Percentiles rank a stretch among this genome's conserved stretches.
These are phyloP conservation scores for Tolypocladium capitatum DNA, from an alignment of 2,329 filamentous ascomycete genomes.

Conservation along the genomic window DNA sequence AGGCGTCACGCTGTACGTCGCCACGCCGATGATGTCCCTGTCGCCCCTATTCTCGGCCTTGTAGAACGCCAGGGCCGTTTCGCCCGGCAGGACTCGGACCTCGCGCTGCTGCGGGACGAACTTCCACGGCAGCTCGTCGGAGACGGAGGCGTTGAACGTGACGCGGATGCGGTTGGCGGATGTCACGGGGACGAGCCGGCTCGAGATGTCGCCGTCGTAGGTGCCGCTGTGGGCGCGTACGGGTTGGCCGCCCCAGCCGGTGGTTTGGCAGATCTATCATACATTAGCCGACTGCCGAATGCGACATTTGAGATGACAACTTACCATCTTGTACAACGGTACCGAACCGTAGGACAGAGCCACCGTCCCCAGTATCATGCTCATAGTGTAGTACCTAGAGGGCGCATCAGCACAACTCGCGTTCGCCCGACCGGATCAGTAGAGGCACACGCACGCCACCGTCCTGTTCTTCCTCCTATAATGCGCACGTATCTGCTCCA, in stretches of 20 bases:
- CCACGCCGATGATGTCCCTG: constrained; percentile 92
- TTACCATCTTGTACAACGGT: constrained; percentile 76
- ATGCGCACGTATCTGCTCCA: constrained; percentile 51
- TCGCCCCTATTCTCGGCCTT: constrained; percentile 86
- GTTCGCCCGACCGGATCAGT: background rate
- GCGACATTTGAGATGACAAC: constrained; percentile 3
- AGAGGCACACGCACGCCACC: constrained; percentile 22
- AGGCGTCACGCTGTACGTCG: constrained; percentile 93
- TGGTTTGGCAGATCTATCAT: constrained; percentile 60
- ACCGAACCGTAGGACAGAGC: constrained; percentile 74
- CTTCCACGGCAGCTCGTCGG: constrained; percentile 92
- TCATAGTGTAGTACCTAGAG: constrained; percentile 57
- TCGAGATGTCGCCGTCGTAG: constrained; percentile 51
- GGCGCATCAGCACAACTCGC: constrained; percentile 8
- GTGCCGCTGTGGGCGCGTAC: constrained; percentile 58
- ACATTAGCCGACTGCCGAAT: background rate
- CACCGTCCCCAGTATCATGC: constrained; percentile 65
- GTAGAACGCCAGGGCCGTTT: constrained; percentile 95
- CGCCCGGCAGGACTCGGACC: constrained; percentile 85
- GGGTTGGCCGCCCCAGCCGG: constrained; percentile 86
- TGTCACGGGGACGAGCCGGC: constrained; percentile 67
- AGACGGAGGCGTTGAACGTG: constrained; percentile 91
- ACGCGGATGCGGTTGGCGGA: constrained; percentile 77
- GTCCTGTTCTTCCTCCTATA: constrained; percentile 58
- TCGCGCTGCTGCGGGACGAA: constrained; percentile 95